phyloP scores from a whole-genome alignment of 495 filamentous ascomycete species.

The Friedmanniomyces endolithicus region DNA sequence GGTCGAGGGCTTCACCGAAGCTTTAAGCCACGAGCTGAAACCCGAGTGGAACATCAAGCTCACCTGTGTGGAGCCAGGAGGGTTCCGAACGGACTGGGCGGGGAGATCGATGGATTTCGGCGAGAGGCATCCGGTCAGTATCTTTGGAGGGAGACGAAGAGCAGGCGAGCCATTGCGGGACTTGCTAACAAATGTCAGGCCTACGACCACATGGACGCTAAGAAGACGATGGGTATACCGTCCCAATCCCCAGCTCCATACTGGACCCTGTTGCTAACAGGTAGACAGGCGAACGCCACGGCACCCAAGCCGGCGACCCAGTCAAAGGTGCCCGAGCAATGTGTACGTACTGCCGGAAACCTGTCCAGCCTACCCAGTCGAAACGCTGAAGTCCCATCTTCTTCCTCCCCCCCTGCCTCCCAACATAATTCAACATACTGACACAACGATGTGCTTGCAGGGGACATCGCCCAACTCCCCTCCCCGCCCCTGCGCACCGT shows the following conservation, averaged over 20 bases:
- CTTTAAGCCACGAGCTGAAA: conserved; percentile 27
- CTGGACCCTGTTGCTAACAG: neutral
- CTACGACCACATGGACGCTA: conserved; percentile 32
- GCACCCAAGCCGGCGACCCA: conserved; percentile 36
- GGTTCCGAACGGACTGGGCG: conserved; percentile 30
- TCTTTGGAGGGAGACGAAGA: neutral
- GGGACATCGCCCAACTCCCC: conserved; percentile 35
- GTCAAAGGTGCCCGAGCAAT: conserved; percentile 34
- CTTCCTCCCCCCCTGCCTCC: no score
- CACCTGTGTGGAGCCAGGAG: conserved; percentile 29
- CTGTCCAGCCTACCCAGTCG: no score
- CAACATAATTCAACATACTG: neutral
- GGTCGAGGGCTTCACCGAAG: conserved; percentile 31
- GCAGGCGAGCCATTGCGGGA: no score
- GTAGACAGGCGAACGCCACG: conserved; percentile 19
- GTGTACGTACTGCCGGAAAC: conserved; percentile 25
- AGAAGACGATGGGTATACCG: conserved; percentile 24
- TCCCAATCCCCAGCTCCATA: neutral
- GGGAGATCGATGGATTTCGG: conserved; percentile 29
- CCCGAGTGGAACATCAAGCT: conserved; percentile 31
- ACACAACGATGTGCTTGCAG: neutral
- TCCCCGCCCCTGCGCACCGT: conserved; percentile 36
- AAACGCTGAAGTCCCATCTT: neutral
- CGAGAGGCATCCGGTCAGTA: conserved; percentile 27
- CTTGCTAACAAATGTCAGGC: neutral